Base-by-base conservation (phyloP, 2,329 filamentous ascomycete species). In the Nigrospora osmanthi region DNA sequence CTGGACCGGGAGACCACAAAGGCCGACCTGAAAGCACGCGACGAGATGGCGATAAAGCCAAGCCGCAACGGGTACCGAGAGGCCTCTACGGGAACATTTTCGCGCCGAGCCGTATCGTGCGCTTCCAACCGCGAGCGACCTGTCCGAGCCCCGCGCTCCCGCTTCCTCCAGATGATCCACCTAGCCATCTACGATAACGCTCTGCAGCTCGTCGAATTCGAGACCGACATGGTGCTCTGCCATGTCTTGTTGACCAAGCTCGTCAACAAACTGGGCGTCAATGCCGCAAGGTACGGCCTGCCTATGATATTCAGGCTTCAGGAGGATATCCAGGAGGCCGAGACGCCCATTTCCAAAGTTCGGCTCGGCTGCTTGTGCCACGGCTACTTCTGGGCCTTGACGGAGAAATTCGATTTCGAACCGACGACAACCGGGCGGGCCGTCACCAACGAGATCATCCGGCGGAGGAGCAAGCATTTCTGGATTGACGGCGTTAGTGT, bases 251-350 rank as follows among this genome's bases (percentile, higher is more conserved):
- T 95, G 34, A 72, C 80, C 11, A 87, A 79, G 45, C 72, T 95
- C n/a, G 77, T 89, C 10, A 74, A 80, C 47, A 82, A 81, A 46
- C 73, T 96, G 1, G 90, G 91, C 4, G 80, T 95, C 42, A 95
- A 96, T 59, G 85, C 88, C 14, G 78, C 78, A 6, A 78, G 84
- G 47, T 85, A 79, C 55, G 89, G 89, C 1, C 65, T 96, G 34
- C 89, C 90, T 2, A 95, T 96, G 89, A 76, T 95, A 11, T 81
- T 94, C 62, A 80, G 85, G 38, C 74, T 97, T 1, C 90, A 96
- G 61, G 88, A 95, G 56, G 88, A 93, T 50, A 85, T 93, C 31
- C 74, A 80, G 45, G 76, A 78, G 9, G 71, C 82, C 3, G 80
- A 83, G 39, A 76, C 76, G 19, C 80, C 85, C 0, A 63, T 80